Evolutionary conservation across 2,329 filamentous ascomycete genomes (phyloP).

Genomic region (Helotiales sp.): DNA sequence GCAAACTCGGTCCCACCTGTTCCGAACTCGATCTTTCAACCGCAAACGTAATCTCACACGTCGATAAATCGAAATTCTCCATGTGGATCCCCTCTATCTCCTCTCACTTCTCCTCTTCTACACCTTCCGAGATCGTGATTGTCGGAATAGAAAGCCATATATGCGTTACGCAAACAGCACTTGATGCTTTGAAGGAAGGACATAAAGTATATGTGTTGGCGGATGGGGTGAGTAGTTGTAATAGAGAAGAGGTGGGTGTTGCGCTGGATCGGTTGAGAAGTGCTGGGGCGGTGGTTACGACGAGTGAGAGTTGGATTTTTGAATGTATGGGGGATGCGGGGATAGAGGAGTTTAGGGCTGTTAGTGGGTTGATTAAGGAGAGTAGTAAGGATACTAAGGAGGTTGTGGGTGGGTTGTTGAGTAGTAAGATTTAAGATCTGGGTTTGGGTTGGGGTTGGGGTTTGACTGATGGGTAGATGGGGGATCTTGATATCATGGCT

Average conservation of each 20-base stretch:
- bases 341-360: conserved; percentile 68
- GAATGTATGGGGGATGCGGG: conserved; percentile 84
- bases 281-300: conserved; percentile 78
- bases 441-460: conserved; percentile 8
- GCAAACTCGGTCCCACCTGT: conserved; percentile 78
- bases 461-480: not conserved
- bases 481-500: not conserved
- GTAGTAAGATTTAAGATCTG: conserved; percentile 54
- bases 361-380: conserved; percentile 79
- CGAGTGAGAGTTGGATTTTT: conserved; percentile 87
- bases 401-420: conserved; percentile 65
- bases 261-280: conserved; percentile 74
- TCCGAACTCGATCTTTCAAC: conserved; percentile 60
- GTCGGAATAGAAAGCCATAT: conserved; percentile 94
- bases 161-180: conserved; percentile 87
- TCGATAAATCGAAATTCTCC: conserved; percentile 88
- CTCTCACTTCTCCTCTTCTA: conserved; percentile 36
- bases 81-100: conserved; percentile 77
- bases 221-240: conserved; percentile 87
- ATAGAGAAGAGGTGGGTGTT: conserved; percentile 75
- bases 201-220: conserved; percentile 85
- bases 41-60: conserved; percentile 54
- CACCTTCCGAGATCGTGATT: conserved; percentile 64
- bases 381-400: conserved; percentile 68
- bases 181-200: conserved; percentile 74